These are phyloP conservation scores for Ogataea pignaliae DNA, from an alignment of 805 yeast genomes.

Conservation along the genomic window DNA sequence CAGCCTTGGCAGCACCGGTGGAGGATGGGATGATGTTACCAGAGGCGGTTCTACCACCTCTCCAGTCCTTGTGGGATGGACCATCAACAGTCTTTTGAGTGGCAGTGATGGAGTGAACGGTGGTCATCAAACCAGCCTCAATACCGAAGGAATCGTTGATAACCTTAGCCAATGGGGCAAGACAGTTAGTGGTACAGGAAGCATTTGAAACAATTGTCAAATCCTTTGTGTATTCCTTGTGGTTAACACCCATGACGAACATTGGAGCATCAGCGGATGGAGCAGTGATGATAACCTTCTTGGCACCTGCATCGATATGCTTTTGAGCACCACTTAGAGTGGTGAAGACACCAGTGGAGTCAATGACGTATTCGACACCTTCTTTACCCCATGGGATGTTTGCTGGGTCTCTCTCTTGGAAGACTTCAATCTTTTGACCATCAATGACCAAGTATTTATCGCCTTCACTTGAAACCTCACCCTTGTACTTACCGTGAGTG, in stretches of 20 bases:
- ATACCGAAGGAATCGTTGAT: constrained; percentile 82
- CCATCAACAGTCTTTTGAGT: constrained; percentile 96
- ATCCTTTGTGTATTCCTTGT: constrained; percentile 70
- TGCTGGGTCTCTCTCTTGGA: constrained; percentile 82
- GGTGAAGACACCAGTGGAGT: constrained; percentile 95
- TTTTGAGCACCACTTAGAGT: constrained; percentile 72
- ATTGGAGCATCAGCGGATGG: constrained; percentile 93
- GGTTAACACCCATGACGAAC: constrained; percentile 92
- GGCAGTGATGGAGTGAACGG: constrained; percentile 94
- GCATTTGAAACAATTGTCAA: constrained; percentile 82
- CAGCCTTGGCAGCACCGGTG: constrained; percentile 98
- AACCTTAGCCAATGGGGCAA: constrained; percentile 92
- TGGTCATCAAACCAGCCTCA: constrained; percentile 92
- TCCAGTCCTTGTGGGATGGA: constrained; percentile 97
- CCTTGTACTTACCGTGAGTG: constrained; percentile 82
- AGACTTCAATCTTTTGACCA: constrained; percentile 62
- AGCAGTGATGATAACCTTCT: constrained; percentile 92
- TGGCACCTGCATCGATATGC: constrained; percentile 88
- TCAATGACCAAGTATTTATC: constrained; percentile 55
- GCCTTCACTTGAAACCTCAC: constrained; percentile 60
- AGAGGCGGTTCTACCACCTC: constrained; percentile 97
- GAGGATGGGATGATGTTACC: constrained; percentile 94
- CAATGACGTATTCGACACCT: constrained; percentile 83
- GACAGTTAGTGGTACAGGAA: constrained; percentile 93
- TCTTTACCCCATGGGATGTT: constrained; percentile 82